phyloP scores from a whole-genome alignment of 352 stramenopile species.

The Phytopythium boreale region DNA sequence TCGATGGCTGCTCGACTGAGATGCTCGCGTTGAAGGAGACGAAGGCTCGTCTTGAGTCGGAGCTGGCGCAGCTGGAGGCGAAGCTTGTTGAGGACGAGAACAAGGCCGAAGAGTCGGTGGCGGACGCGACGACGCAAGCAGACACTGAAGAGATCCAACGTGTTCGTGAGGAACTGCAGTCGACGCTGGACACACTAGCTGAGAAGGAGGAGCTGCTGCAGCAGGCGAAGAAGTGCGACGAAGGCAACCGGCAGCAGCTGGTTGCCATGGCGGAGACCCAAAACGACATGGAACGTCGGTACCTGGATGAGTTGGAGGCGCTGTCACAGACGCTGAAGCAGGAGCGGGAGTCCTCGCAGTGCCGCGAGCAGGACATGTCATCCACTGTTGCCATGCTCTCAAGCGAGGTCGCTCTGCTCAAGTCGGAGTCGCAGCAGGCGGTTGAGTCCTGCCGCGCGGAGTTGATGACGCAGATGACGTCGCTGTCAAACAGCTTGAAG shows the following conservation, averaged over 20 bases:
- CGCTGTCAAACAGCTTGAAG: constrained; percentile 31
- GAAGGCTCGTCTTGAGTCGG: constrained; percentile 32
- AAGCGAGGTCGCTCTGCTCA: constrained; percentile 26
- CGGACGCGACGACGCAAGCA: constrained; percentile 24
- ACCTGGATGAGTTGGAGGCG: constrained; percentile 36
- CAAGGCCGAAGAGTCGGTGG: constrained; percentile 19
- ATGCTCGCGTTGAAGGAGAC: constrained; percentile 32
- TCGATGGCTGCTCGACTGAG: constrained; percentile 29
- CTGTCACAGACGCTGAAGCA: constrained; percentile 41
- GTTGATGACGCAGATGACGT: constrained; percentile 25
- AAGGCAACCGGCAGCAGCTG: constrained; percentile 31
- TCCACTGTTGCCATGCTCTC: constrained; percentile 30
- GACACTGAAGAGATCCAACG: constrained; percentile 22
- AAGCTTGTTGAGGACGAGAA: constrained; percentile 33
- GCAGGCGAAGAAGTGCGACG: constrained; percentile 31
- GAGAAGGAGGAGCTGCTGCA: constrained; percentile 30
- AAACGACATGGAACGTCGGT: constrained; percentile 38
- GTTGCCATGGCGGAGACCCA: constrained; percentile 40
- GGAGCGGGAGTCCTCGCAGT: constrained; percentile 36
- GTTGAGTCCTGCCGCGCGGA: constrained; percentile 17
- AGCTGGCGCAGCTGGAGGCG: constrained; percentile 35
- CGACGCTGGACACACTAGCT: constrained; percentile 14
- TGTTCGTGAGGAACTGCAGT: constrained; percentile 11
- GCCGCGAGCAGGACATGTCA: constrained; percentile 41
- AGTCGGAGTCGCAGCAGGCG: constrained; percentile 30